A percentile compares a stretch with the other conserved stretches of the same genome.
Evolutionary conservation across 78 protist genomes (phyloP).

Genomic region (Dictyostelium intermedium): DNA sequence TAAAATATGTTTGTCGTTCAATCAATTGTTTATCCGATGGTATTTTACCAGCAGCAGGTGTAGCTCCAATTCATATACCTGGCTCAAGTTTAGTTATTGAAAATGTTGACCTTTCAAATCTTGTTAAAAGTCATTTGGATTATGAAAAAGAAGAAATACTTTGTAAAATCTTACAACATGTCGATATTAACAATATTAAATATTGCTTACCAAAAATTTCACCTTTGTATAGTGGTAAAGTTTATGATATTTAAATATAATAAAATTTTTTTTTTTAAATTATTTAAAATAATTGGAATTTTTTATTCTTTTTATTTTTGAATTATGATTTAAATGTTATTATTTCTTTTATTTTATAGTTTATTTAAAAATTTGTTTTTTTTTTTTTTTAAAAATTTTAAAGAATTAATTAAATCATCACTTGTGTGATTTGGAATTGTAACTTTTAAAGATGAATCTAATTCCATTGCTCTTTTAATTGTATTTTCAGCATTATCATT

Average conservation of each 20-base stretch:
- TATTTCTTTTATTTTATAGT: too few species aligned
- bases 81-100: conserved; percentile 10
- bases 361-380: too few species aligned
- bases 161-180: conserved; percentile 4
- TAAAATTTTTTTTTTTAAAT: too few species aligned
- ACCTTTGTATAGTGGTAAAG: conserved; percentile 55
- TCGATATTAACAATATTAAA: conserved; percentile 15
- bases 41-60: conserved; percentile 41
- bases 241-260: conserved; percentile 40
- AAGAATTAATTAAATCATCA: conserved; percentile 42
- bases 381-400: background rate
- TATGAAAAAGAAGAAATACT: conserved; percentile 38
- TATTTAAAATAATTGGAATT: too few species aligned
- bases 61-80: conserved; percentile 33
- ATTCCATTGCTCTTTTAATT: conserved; percentile 82
- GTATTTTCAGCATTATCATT: conserved; percentile 86
- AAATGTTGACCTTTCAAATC: conserved; percentile 58
- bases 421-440: conserved; percentile 82
- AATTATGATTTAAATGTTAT: too few species aligned
- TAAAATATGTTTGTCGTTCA: conserved; percentile 68
- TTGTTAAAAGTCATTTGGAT: conserved; percentile 55
- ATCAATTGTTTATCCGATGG: conserved; percentile 56
- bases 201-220: conserved; percentile 28
- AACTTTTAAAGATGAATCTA: conserved; percentile 69
- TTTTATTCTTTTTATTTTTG: too few species aligned